Evolutionary conservation across 1,139 yeast species (phyloP).

Genomic region (Maudiozyma humilis): DNA sequence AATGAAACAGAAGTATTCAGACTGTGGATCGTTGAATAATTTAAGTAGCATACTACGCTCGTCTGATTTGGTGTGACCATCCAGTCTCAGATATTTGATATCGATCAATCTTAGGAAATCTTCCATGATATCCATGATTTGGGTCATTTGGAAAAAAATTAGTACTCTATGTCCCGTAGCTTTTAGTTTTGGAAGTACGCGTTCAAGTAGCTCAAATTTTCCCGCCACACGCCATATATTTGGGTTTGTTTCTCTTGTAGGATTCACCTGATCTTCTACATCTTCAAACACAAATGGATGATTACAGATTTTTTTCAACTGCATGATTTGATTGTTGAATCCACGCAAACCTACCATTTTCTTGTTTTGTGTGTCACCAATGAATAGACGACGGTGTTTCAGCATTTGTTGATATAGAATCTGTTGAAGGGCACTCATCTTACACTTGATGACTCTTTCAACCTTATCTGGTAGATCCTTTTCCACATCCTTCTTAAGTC

Average conservation of each 20-base stretch:
- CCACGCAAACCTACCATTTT: conserved; percentile 62
- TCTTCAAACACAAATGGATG: conserved; percentile 97
- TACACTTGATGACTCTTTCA: conserved; percentile 90
- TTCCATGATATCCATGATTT: conserved; percentile 84
- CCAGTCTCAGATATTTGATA: conserved; percentile 66
- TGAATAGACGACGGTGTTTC: conserved; percentile 56
- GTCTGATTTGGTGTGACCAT: conserved; percentile 77
- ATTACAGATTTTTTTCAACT: conserved; percentile 88
- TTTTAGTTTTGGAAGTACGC: conserved; percentile 66
- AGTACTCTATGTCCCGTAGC: conserved; percentile 71
- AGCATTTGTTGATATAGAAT: conserved; percentile 74
- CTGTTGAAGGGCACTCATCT: conserved; percentile 80
- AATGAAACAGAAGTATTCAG: conserved; percentile 70
- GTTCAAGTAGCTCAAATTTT: conserved; percentile 68
- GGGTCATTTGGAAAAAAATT: conserved; percentile 83
- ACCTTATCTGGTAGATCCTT: conserved; percentile 93
- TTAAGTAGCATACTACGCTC: conserved; percentile 67
- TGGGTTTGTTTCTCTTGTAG: conserved; percentile 59
- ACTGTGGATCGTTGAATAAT: conserved; percentile 60
- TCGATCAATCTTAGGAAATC: conserved; percentile 60
- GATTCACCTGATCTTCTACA: conserved; percentile 80
- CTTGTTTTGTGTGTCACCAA: conserved; percentile 43
- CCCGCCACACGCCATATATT: conserved; percentile 65
- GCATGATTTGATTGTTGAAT: conserved; percentile 89
- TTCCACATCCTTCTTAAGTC: conserved; percentile 95